These are phyloP conservation scores for Protomyces lactucae-debilis DNA, from an alignment of 1,139 yeast genomes.

Conservation along the genomic window DNA sequence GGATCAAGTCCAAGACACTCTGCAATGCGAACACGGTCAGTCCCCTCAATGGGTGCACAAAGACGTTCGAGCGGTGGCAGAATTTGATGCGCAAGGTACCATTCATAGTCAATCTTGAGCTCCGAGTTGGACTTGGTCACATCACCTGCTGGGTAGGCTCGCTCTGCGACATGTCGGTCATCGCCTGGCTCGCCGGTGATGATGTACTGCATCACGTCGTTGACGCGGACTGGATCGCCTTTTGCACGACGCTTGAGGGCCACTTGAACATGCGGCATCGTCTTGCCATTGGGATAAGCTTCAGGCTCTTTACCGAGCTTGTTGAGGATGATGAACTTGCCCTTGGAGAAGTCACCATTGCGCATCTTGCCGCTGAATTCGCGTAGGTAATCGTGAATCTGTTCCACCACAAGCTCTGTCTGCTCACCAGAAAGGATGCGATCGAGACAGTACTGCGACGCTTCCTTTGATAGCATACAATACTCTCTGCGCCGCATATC, in stretches of 20 bases:
- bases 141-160: conserved; percentile 34
- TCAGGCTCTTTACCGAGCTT: conserved; percentile 44
- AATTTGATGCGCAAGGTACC: conserved; percentile 81
- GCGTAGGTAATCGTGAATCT: conserved; percentile 68
- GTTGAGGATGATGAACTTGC: conserved; percentile 44
- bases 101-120: conserved; percentile 67
- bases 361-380: conserved; percentile 56
- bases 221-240: conserved; percentile 83
- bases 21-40: conserved; percentile 76
- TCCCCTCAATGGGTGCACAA: conserved; percentile 78
- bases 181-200: conserved; percentile 53
- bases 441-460: conserved; percentile 66
- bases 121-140: conserved; percentile 35
- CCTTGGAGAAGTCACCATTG: conserved; percentile 56
- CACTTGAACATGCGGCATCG: conserved; percentile 90
- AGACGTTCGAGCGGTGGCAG: conserved; percentile 88
- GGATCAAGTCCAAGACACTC: conserved; percentile 72
- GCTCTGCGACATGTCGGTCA: conserved; percentile 32
- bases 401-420: conserved; percentile 69
- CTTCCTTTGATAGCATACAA: conserved; percentile 86
- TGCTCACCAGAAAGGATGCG: conserved; percentile 68
- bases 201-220: conserved; percentile 83
- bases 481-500: conserved; percentile 97
- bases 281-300: conserved; percentile 51
- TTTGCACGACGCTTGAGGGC: conserved; percentile 72